Conservation (phyloP, 345 rosid genomes). For the Lagerstroemia speciosa region DNA sequence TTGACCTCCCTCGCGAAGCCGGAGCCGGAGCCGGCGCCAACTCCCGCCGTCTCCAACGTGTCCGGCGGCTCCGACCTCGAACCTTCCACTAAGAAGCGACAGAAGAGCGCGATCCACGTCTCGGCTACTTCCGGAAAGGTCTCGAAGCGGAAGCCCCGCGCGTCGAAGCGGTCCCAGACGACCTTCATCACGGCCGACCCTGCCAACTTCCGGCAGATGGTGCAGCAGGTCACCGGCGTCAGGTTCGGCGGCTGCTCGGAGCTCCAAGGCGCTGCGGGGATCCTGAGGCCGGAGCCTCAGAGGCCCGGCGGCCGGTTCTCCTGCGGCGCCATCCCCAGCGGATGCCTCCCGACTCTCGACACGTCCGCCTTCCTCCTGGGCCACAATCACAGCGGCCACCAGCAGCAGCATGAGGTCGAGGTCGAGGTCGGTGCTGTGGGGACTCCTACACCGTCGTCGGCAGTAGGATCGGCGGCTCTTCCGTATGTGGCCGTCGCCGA, state of each 20-base stretch:
- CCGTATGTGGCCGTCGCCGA: background rate
- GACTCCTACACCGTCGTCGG: slow-evolving; percentile 9
- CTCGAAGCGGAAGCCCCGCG: slow-evolving; percentile 50
- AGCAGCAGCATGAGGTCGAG: too few relatives aligned
- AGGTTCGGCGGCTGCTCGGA: slow-evolving; percentile 19
- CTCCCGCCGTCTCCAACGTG: slow-evolving; percentile 20
- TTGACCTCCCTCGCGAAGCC: background rate
- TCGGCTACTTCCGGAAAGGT: slow-evolving; percentile 24
- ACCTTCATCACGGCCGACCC: slow-evolving; percentile 76
- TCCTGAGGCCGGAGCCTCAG: slow-evolving; percentile 59
- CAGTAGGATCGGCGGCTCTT: slow-evolving; percentile 4
- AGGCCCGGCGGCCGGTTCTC: slow-evolving; percentile 15
- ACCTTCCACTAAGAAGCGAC: slow-evolving; percentile 16
- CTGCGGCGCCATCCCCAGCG: slow-evolving; percentile 4
- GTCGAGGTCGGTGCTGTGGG: slow-evolving; percentile 8
- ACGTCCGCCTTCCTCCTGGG: slow-evolving; percentile 56
- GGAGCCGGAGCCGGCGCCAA: slow-evolving; percentile 14
- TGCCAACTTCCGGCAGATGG: slow-evolving; percentile 74
- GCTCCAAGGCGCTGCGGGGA: slow-evolving; percentile 13
- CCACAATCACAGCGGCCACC: slow-evolving; percentile 15
- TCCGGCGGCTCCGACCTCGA: slow-evolving; percentile 29
- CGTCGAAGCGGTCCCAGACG: slow-evolving; percentile 52
- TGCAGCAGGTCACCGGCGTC: slow-evolving; percentile 79
- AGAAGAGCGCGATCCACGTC: slow-evolving; percentile 4
- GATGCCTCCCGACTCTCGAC: slow-evolving; percentile 58